Conservation (phyloP, 805 yeast species). For the Saturnispora saitoi region DNA sequence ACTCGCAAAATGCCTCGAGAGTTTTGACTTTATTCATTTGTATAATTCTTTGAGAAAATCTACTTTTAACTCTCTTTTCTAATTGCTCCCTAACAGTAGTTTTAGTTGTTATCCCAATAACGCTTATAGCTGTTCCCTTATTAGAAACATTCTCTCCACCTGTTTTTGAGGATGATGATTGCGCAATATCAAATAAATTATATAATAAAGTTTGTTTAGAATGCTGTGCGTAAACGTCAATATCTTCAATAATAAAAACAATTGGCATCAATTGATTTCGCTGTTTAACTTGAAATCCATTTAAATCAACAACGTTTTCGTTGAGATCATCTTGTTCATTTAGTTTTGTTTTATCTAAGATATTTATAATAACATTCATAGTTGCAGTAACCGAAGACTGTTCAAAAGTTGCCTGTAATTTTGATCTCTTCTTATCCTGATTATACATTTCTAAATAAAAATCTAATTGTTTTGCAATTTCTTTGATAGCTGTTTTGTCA, state of each 20-base stretch:
- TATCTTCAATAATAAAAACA: conserved; percentile 74
- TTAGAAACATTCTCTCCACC: conserved; percentile 22
- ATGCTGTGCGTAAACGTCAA: conserved; percentile 67
- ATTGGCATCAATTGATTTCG: conserved; percentile 40
- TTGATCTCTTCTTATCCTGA: conserved; percentile 12
- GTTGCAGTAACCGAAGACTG: conserved; percentile 51
- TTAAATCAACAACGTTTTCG: conserved; percentile 15
- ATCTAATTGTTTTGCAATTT: conserved; percentile 80
- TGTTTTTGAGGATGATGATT: conserved; percentile 28
- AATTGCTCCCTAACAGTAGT: conserved; percentile 69
- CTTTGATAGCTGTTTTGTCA: conserved; percentile 73
- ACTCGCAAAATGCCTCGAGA: conserved; percentile 41
- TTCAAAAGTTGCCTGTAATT: conserved; percentile 29
- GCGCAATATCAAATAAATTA: conserved; percentile 82
- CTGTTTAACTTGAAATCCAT: conserved; percentile 16
- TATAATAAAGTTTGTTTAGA: conserved; percentile 78
- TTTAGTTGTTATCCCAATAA: conserved; percentile 71
- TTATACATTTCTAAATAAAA: conserved; percentile 18
- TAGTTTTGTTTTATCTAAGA: conserved; percentile 35
- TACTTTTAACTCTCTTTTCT: conserved; percentile 84
- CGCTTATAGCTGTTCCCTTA: conserved; percentile 60
- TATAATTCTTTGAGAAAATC: conserved; percentile 77
- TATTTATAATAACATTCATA: conserved; percentile 46
- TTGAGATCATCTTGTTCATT: conserved; percentile 16
- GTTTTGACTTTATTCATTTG: conserved; percentile 44